phyloP scores from a whole-genome alignment of 2,329 filamentous ascomycete genomes.

The Pseudogymnoascus sp. region DNA sequence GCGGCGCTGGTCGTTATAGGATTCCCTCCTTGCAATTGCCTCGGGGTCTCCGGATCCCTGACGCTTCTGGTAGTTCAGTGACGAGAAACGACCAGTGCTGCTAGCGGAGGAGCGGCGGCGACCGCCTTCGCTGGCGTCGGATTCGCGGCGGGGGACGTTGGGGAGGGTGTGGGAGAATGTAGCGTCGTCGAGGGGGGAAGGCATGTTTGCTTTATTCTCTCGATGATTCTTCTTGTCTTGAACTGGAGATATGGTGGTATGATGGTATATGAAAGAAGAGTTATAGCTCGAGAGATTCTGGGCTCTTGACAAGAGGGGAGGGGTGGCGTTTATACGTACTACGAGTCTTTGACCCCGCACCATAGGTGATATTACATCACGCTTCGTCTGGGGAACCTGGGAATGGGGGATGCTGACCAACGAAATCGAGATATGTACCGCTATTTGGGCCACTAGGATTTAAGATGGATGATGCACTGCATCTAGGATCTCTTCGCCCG shows the following conservation, averaged over 20 bases:
- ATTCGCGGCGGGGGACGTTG: neutral
- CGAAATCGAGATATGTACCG: neutral
- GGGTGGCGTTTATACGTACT: slow-evolving; percentile 7
- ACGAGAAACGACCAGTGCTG: neutral
- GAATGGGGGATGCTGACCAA: neutral
- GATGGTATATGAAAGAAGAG: neutral
- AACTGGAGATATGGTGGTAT: too few relatives aligned
- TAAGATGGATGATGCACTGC: neutral
- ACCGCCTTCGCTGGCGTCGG: neutral
- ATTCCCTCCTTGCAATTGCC: neutral
- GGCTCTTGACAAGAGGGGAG: neutral
- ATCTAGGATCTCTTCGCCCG: neutral
- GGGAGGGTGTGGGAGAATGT: slow-evolving; percentile 1
- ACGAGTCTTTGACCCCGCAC: slow-evolving; percentile 7
- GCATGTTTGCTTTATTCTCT: neutral
- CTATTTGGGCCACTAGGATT: neutral
- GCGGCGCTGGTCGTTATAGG: neutral
- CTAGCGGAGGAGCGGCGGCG: neutral
- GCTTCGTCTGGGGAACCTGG: neutral
- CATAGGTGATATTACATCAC: neutral
- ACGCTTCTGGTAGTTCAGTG: neutral
- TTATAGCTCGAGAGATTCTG: neutral
- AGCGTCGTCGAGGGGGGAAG: slow-evolving; percentile 4
- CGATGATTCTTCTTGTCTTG: neutral
- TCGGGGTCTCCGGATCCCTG: neutral